Evolutionary conservation across 2,329 filamentous ascomycete species (phyloP), one percentile per base, ranked within the genome.

Genomic region (Biscogniauxia mediterranea): DNA sequence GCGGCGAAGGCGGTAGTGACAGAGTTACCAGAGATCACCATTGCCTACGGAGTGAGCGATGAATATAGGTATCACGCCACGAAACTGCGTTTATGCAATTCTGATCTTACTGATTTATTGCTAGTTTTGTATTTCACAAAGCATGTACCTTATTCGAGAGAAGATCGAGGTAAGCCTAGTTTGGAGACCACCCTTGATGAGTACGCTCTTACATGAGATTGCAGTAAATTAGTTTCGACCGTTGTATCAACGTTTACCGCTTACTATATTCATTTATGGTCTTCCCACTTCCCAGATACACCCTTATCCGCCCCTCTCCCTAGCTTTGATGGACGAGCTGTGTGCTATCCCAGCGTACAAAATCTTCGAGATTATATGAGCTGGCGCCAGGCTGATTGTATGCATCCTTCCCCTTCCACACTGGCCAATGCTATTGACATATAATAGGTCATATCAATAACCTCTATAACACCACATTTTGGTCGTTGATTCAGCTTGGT

Each of bases 321-420:
- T 0, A 94, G 90, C 5, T 99, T 99, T 72, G 95, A 99, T 75
- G 94, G 93, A 0, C 83, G 95, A 56, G 93, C 93, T 17, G 93
- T 99, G 3, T 88, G 89, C 73, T 99, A 98, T 77, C 95, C 95
- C 0, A 91, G 85, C 59, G 82, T 90, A 6, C 82, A 85, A 69
- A 96, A 97, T 74, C 77, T 99, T 67, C 84, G 93, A 25, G 95
- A 99, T 78, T 99, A 99, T 75, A 87, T 99, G 83, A 93, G 91
- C 73, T 99, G 95, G 95, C 85, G 95, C 69, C 95, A 99, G 76
- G 95, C 91, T 52, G 95, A 99, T 75, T 98, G 95, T 95, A 74
- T 75, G 88, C 77, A 13, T 2, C 28, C 5, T 26, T 17, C 7
- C 0, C 4, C 21, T 58, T 20, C 23, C 6, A 19, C n/a, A 21